Percentiles rank a stretch among this genome's conserved stretches.
Evolutionary conservation across 495 filamentous ascomycete genomes (phyloP).

Genomic region (Amniculicola lignicola): DNA sequence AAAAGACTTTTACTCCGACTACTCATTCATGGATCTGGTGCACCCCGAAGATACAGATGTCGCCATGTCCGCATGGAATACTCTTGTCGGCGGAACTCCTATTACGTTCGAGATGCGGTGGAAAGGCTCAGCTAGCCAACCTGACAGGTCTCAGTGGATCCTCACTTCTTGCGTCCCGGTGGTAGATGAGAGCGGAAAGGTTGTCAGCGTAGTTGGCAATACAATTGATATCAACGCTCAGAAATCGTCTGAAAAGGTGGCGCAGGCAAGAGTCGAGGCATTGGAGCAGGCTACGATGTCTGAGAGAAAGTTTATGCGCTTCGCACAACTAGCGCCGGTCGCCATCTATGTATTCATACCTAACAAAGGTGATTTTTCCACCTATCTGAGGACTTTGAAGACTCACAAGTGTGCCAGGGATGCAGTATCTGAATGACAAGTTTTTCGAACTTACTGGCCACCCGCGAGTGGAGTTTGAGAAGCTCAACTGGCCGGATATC

Average conservation of each 20-base stretch:
- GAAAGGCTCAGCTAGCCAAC: not conserved
- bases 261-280: not conserved
- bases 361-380: not conserved
- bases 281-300: not conserved
- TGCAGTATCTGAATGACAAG: constrained; percentile 11
- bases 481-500: not conserved
- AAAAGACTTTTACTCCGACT: not conserved
- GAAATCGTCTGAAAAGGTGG: constrained; percentile 1
- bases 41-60: constrained; percentile 5
- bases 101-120: constrained; percentile 14
- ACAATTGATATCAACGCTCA: constrained; percentile 13
- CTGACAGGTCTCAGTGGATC: not conserved
- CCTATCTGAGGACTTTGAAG: not conserved
- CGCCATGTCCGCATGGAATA: constrained; percentile 11
- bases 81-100: constrained; percentile 7
- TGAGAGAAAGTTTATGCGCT: constrained; percentile 6
- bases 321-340: constrained; percentile 2
- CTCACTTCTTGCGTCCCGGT: constrained; percentile 1
- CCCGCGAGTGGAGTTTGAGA: not conserved
- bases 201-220: constrained; percentile 2
- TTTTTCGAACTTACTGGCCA: constrained; percentile 8
- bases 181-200: not conserved
- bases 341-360: constrained; percentile 6
- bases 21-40: constrained; percentile 10
- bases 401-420: not conserved